Evolutionary conservation across 1,284 basidiomycete genomes (phyloP).

Genomic region (Rhodotorula sp.): DNA sequence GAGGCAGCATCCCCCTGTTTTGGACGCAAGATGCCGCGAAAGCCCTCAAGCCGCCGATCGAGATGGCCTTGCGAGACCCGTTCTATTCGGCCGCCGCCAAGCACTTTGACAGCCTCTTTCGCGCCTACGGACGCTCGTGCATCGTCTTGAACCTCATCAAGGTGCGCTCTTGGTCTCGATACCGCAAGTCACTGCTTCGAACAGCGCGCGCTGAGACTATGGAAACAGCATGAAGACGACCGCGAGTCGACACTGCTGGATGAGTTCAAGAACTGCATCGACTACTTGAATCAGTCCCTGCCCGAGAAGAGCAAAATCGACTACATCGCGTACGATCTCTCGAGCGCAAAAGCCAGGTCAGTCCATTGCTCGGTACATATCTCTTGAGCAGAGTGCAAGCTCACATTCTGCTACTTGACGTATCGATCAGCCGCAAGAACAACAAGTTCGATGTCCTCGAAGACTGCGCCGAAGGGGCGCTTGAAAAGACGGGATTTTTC

Average conservation of each 20-base stretch:
- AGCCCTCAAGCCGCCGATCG: constrained; percentile 92
- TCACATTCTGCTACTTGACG: no score
- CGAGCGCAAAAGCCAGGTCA: constrained; percentile 43
- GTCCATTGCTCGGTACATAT: neutral
- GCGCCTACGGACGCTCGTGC: constrained; percentile 84
- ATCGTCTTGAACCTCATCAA: constrained; percentile 97
- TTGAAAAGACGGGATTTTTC: constrained; percentile 90
- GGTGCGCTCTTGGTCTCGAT: constrained; percentile 52
- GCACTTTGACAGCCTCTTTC: constrained; percentile 91
- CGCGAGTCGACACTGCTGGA: constrained; percentile 89
- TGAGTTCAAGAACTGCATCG: constrained; percentile 88
- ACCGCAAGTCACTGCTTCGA: neutral
- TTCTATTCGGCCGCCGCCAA: constrained; percentile 89
- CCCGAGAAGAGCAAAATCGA: constrained; percentile 81
- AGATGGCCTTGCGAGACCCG: constrained; percentile 64
- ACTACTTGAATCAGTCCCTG: constrained; percentile 93
- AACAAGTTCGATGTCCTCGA: constrained; percentile 95
- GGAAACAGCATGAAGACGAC: constrained; percentile 51
- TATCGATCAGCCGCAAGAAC: constrained; percentile 54
- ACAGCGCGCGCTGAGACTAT: neutral
- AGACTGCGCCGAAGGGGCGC: constrained; percentile 90
- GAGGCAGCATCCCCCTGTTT: constrained; percentile 71
- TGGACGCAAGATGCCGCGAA: constrained; percentile 50
- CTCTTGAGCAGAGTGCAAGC: no score
- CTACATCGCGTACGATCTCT: constrained; percentile 93